phyloP scores from a whole-genome alignment of 192 early-diverging fungal genomes.

The Chytriomyces confervae region DNA sequence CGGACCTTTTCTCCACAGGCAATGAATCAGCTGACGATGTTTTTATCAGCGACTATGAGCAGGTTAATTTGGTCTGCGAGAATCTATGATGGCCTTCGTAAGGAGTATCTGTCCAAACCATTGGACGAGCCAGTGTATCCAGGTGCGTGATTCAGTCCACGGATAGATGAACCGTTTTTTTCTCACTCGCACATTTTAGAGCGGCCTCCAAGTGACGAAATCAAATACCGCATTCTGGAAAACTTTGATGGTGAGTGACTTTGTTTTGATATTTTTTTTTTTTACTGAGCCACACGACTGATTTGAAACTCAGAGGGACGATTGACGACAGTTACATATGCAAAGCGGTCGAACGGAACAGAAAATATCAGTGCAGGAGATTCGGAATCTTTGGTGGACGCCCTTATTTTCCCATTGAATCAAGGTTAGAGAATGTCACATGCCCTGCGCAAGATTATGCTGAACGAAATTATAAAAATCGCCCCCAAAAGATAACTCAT shows the following conservation, averaged over 20 bases:
- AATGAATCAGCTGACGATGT: too few relatives aligned
- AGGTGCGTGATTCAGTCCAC: conserved; percentile 20
- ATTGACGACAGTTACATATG: conserved; percentile 43
- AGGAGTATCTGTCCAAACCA: conserved; percentile 37
- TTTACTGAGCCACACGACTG: not conserved
- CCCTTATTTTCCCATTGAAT: conserved; percentile 55
- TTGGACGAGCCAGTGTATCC: conserved; percentile 27
- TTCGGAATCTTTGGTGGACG: conserved; percentile 50
- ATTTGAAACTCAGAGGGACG: conserved; percentile 26
- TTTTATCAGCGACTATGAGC: conserved; percentile 31
- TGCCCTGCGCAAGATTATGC: not conserved
- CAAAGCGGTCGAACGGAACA: conserved; percentile 31
- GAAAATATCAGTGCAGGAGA: conserved; percentile 45
- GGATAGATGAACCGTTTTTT: not conserved
- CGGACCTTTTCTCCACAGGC: not conserved
- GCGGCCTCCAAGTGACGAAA: conserved; percentile 38
- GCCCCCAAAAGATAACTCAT: conserved; percentile 48
- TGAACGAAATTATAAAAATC: not conserved
- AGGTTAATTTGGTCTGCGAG: conserved; percentile 43
- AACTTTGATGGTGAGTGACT: conserved; percentile 43
- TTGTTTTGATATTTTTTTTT: not conserved
- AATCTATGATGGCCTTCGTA: conserved; percentile 35
- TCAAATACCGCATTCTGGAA: conserved; percentile 46
- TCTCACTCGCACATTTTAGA: not conserved
- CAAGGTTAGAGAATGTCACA: conserved; percentile 38